Conservation (phyloP, 495 filamentous ascomycete genomes). For the Penicillium dipodomyicola region DNA sequence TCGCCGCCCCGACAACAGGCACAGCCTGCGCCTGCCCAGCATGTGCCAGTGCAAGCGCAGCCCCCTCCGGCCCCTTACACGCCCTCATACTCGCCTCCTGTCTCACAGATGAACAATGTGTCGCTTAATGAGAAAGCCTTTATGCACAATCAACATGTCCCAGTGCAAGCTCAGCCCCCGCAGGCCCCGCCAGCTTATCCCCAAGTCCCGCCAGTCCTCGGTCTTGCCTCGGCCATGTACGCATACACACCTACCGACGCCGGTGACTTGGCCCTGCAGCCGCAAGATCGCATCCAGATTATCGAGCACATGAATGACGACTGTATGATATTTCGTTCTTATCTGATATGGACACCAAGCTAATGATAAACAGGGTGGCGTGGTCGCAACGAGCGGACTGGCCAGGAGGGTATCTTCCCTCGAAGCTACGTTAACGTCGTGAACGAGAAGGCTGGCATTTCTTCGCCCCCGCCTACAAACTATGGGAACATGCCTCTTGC, state of each 20-base stretch:
- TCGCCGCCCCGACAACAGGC: slow-evolving; percentile 18
- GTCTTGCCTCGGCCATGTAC: slow-evolving; percentile 78
- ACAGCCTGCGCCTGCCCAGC: slow-evolving; percentile 30
- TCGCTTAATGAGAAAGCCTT: slow-evolving; percentile 54
- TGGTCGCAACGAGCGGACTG: slow-evolving; percentile 77
- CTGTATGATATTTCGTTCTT: slow-evolving; percentile 52
- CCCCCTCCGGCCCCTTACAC: slow-evolving; percentile 39
- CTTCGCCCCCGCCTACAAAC: slow-evolving; percentile 35
- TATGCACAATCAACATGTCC: slow-evolving; percentile 46
- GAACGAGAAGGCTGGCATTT: slow-evolving; percentile 37
- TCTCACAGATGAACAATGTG: slow-evolving; percentile 46
- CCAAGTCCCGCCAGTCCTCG: slow-evolving; percentile 57
- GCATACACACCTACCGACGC: slow-evolving; percentile 73
- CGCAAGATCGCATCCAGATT: slow-evolving; percentile 74
- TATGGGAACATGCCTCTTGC: slow-evolving; percentile 56
- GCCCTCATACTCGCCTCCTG: slow-evolving; percentile 42
- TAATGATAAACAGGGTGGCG: slow-evolving; percentile 60
- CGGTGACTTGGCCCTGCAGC: slow-evolving; percentile 73
- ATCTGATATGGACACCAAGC: slow-evolving; percentile 3
- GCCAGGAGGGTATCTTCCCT: slow-evolving; percentile 86
- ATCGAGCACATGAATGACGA: slow-evolving; percentile 91
- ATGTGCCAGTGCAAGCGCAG: slow-evolving; percentile 31
- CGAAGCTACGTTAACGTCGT: slow-evolving; percentile 74
- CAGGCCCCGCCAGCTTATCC: slow-evolving; percentile 51
- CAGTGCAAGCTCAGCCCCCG: slow-evolving; percentile 42